A percentile compares a stretch with the other conserved stretches of the same genome.
Conservation (phyloP, 306 rosid genomes). For the Quercus alba region DNA sequence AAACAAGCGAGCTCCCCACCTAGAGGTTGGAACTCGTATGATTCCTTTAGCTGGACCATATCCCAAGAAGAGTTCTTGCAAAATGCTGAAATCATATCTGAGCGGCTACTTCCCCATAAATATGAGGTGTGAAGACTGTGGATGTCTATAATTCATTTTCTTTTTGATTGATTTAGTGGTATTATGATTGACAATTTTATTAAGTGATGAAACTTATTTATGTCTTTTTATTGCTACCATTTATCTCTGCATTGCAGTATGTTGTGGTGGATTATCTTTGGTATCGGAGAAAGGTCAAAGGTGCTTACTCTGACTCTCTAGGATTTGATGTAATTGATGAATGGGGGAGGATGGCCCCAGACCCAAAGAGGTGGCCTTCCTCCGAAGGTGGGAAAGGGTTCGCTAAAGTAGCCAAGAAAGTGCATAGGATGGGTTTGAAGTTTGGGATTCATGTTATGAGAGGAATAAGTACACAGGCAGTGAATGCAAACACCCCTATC, state of each 20-base stretch:
- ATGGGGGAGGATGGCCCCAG: conserved; percentile 95
- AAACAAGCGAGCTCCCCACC: conserved; percentile 70
- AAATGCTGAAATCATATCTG: conserved; percentile 57
- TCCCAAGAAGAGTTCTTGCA: conserved; percentile 71
- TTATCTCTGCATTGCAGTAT: conserved; percentile 50
- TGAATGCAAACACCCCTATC: conserved; percentile 89
- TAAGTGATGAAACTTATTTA: no score
- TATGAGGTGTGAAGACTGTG: conserved; percentile 56
- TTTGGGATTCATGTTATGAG: conserved; percentile 98
- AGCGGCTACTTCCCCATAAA: conserved; percentile 54
- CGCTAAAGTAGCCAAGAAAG: conserved; percentile 61
- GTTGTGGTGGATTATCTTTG: conserved; percentile 96
- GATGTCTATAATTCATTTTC: not conserved
- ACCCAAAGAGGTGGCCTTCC: conserved; percentile 92
- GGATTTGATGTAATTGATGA: conserved; percentile 89
- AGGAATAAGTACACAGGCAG: conserved; percentile 96
- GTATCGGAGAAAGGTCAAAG: conserved; percentile 79
- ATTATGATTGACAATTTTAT: not conserved
- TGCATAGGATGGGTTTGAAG: conserved; percentile 81
- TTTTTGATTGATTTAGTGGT: not conserved
- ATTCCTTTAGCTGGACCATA: conserved; percentile 86
- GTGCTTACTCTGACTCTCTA: conserved; percentile 73
- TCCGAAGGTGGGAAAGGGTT: conserved; percentile 76
- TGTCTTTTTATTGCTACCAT: not conserved
- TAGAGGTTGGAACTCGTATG: conserved; percentile 99